Conservation (phyloP, 768 basidiomycete genomes). For the Candolleomyces eurysporus region DNA sequence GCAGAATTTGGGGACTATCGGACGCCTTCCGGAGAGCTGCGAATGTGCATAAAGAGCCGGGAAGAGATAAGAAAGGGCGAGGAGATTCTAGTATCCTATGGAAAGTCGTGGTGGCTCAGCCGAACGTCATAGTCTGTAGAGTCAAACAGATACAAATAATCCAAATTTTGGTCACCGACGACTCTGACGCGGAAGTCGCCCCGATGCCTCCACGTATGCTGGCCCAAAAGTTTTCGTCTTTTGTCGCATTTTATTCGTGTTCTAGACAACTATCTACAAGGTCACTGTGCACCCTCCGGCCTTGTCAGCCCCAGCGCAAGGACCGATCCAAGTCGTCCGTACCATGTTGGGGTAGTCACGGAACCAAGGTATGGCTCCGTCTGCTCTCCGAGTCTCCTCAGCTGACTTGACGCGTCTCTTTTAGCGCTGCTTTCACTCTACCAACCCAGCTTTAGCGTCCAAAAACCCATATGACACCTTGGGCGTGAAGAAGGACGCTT, state of each 20-base stretch:
- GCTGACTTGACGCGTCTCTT: conserved; percentile 19
- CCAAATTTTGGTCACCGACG: conserved; percentile 27
- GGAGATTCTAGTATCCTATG: conserved; percentile 87
- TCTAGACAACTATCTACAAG: conserved; percentile 38
- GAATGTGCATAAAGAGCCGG: conserved; percentile 76
- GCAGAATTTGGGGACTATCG: conserved; percentile 63
- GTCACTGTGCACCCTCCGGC: conserved; percentile 37
- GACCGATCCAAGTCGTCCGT: conserved; percentile 15
- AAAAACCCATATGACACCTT: conserved; percentile 93
- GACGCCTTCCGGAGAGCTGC: conserved; percentile 54
- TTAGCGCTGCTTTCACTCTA: conserved; percentile 77
- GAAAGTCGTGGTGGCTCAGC: conserved; percentile 79
- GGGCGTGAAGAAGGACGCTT: conserved; percentile 82
- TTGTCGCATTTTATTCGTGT: conserved; percentile 59
- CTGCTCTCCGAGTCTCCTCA: conserved; percentile 5
- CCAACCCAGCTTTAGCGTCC: conserved; percentile 49
- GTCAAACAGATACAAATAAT: conserved; percentile 29
- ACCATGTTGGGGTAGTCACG: conserved; percentile 21
- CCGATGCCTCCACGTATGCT: conserved; percentile 51
- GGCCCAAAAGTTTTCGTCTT: conserved; percentile 49
- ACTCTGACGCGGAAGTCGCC: neutral
- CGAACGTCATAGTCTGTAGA: conserved; percentile 23
- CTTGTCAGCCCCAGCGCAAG: conserved; percentile 29
- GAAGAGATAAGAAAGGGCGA: conserved; percentile 71
- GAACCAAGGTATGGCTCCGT: conserved; percentile 37